These are phyloP conservation scores for Pyrus betulifolia DNA, from an alignment of 306 rosid genomes.

Conservation along the genomic window DNA sequence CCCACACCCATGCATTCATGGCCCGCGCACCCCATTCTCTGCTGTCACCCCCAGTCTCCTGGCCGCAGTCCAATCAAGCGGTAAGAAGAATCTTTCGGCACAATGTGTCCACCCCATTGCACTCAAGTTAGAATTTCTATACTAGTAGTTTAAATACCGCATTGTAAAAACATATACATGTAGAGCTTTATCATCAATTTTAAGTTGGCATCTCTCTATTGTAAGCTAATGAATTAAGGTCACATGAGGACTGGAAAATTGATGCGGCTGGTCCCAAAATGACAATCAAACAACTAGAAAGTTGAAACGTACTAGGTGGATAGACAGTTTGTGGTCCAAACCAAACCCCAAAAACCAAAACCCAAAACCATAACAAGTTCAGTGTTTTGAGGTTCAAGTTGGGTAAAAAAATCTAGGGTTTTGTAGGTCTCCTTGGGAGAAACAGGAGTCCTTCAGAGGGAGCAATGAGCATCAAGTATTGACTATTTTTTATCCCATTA, in stretches of 20 bases:
- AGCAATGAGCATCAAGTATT: conserved; percentile 19
- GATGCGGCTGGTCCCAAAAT: background rate
- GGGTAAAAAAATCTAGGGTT: background rate
- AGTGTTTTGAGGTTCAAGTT: background rate
- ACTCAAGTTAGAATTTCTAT: too few species aligned
- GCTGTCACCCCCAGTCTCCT: too few species aligned
- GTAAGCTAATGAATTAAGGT: background rate
- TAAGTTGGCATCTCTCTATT: background rate
- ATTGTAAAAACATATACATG: background rate
- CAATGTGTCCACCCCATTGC: background rate
- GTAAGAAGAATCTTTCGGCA: background rate
- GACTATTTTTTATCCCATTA: conserved; percentile 8
- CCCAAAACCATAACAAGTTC: background rate
- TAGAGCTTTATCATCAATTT: background rate
- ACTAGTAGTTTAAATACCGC: too few species aligned
- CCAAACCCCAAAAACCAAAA: background rate
- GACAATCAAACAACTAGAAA: background rate
- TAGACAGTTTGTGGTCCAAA: background rate
- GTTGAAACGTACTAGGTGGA: background rate
- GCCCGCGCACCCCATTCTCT: too few species aligned
- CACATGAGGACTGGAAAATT: background rate
- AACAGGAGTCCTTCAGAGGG: conserved; percentile 49
- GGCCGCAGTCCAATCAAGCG: background rate
- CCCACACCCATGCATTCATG: too few species aligned
- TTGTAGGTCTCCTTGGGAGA: conserved; percentile 50